Percentiles rank a stretch among this genome's conserved stretches.
phyloP scores from a whole-genome alignment of 2,329 filamentous ascomycete genomes.

The Colletotrichum eleusines region DNA sequence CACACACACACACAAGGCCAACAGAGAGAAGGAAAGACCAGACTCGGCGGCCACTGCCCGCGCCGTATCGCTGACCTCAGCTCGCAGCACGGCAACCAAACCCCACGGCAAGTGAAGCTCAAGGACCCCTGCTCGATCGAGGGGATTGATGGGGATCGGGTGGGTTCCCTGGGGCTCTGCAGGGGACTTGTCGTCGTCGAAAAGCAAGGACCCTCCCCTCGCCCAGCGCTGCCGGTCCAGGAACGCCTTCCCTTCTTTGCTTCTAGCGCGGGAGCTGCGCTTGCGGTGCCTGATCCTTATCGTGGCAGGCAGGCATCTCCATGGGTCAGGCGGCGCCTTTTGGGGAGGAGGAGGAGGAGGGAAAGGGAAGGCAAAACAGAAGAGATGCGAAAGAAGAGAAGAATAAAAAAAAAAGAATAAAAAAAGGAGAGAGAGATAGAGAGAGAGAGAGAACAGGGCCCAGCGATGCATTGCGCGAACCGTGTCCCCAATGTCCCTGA shows the following conservation, averaged over 20 bases:
- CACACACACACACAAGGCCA: not conserved
- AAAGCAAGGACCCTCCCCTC: constrained; percentile 30
- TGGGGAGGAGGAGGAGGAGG: not conserved
- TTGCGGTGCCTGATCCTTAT: constrained; percentile 17
- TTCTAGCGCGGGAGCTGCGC: constrained; percentile 10
- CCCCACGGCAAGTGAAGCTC: constrained; percentile 41
- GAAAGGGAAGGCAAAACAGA: not conserved
- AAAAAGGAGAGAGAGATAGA: too few species aligned
- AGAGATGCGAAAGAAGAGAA: not conserved
- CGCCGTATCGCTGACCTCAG: constrained; percentile 19
- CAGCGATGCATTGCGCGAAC: constrained; percentile 35
- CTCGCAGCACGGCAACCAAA: constrained; percentile 36
- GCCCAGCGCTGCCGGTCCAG: constrained; percentile 28
- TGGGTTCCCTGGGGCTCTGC: constrained; percentile 42
- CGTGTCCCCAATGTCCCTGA: constrained; percentile 21
- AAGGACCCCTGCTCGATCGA: constrained; percentile 37
- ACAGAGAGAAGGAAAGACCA: not conserved
- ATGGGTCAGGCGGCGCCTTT: constrained; percentile 11
- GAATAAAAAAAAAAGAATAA: not conserved
- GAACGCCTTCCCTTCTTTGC: constrained; percentile 32
- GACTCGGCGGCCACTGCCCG: constrained; percentile 13
- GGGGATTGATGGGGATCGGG: constrained; percentile 40
- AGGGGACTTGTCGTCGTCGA: constrained; percentile 29
- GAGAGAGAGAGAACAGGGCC: not conserved
- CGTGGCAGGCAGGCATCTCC: constrained; percentile 37